Evolutionary conservation across 495 filamentous ascomycete species (phyloP).

Genomic region (Usnea hakonensis): DNA sequence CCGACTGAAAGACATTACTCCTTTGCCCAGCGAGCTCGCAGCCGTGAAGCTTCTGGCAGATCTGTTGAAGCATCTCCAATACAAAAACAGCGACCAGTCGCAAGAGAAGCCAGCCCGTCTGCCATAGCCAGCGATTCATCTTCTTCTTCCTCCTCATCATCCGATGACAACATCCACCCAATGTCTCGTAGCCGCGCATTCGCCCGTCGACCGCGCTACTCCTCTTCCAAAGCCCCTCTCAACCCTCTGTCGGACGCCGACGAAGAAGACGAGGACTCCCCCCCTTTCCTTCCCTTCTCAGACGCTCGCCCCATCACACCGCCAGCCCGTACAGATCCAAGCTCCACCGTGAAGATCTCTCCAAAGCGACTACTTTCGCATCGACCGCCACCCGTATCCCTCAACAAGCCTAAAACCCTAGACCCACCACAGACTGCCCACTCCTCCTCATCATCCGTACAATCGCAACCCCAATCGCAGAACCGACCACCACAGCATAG

Average conservation of each 20-base stretch:
- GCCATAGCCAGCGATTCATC: slow-evolving; percentile 34
- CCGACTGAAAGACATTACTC: slow-evolving; percentile 8
- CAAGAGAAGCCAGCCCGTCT: slow-evolving; percentile 26
- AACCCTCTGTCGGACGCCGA: slow-evolving; percentile 44
- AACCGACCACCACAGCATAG: slow-evolving; percentile 31
- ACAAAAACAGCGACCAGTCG: slow-evolving; percentile 12
- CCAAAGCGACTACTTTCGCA: slow-evolving; percentile 24
- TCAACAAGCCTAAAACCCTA: slow-evolving; percentile 10
- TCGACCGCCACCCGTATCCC: slow-evolving; percentile 1
- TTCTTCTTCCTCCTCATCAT: slow-evolving; percentile 40
- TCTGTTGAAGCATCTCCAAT: slow-evolving; percentile 13
- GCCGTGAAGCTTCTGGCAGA: slow-evolving; percentile 15
- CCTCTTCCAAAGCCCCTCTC: slow-evolving; percentile 27
- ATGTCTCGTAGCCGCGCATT: slow-evolving; percentile 36
- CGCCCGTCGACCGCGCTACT: slow-evolving; percentile 50
- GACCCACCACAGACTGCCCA: slow-evolving; percentile 18
- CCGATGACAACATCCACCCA: slow-evolving; percentile 32
- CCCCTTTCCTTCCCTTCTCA: slow-evolving; percentile 67
- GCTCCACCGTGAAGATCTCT: slow-evolving; percentile 48
- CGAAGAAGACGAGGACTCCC: slow-evolving; percentile 50
- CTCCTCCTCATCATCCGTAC: slow-evolving; percentile 27
- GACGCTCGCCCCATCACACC: slow-evolving; percentile 23
- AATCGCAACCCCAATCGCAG: slow-evolving; percentile 18
- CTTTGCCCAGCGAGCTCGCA: slow-evolving; percentile 12
- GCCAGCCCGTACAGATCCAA: slow-evolving; percentile 40